Evolutionary conservation across 352 stramenopile genomes (phyloP).

Genomic region (Pythium plurisporium): DNA sequence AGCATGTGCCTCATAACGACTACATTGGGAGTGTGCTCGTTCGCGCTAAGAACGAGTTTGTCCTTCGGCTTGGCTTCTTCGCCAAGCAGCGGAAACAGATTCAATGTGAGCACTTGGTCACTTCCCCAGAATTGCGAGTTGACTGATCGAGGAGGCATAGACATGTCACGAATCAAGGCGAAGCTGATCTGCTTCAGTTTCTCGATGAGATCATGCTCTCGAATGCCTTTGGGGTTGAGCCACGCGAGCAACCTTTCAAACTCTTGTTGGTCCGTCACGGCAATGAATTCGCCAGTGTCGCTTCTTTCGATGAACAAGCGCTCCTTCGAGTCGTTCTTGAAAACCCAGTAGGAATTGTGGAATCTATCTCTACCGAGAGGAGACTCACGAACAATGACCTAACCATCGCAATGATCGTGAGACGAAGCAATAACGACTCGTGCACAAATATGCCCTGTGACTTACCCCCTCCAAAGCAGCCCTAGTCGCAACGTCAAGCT

Average conservation of each 20-base stretch:
- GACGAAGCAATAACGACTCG: no score
- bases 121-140: constrained; percentile 13
- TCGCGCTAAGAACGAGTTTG: constrained; percentile 38
- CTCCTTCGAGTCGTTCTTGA: constrained; percentile 57
- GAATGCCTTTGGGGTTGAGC: constrained; percentile 73
- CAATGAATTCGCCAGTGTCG: constrained; percentile 56
- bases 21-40: constrained; percentile 38
- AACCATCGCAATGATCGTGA: neutral
- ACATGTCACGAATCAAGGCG: constrained; percentile 22
- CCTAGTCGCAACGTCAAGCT: constrained; percentile 16
- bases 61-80: constrained; percentile 41
- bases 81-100: constrained; percentile 66
- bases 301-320: constrained; percentile 65
- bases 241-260: constrained; percentile 48
- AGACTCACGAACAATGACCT: constrained; percentile 63
- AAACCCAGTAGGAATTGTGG: constrained; percentile 78
- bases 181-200: constrained; percentile 47
- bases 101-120: constrained; percentile 26
- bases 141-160: neutral
- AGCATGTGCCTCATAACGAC: constrained; percentile 58
- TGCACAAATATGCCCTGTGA: no score
- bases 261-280: constrained; percentile 34
- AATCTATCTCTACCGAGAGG: constrained; percentile 69
- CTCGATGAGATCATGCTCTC: constrained; percentile 55
- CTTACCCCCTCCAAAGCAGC: constrained; percentile 15